These are phyloP conservation scores for Aureobasidium musti DNA, from an alignment of 2,329 filamentous ascomycete genomes.

Conservation along the genomic window DNA sequence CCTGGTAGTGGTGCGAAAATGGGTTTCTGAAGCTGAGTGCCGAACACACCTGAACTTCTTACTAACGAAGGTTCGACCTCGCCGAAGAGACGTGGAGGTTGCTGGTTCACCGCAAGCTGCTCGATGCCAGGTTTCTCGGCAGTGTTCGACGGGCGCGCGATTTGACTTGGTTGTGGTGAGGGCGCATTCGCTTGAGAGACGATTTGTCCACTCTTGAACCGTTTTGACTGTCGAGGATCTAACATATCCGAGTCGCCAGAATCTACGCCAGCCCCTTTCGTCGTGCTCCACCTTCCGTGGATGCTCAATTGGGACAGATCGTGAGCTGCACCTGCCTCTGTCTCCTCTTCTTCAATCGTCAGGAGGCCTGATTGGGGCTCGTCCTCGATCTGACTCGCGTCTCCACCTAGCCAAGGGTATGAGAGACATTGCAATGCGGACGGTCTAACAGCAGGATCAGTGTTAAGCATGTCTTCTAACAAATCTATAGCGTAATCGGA, in stretches of 20 bases:
- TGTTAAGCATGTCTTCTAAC: conserved; percentile 74
- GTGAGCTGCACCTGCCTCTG: conserved; percentile 55
- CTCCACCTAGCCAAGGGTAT: conserved; percentile 72
- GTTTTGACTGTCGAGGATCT: conserved; percentile 48
- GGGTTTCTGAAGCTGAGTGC: conserved; percentile 6
- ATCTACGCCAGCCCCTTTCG: conserved; percentile 38
- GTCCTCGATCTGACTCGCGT: conserved; percentile 42
- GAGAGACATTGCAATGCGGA: conserved; percentile 68
- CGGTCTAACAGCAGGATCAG: conserved; percentile 75
- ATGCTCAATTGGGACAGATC: conserved; percentile 67
- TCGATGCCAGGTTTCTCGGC: not conserved
- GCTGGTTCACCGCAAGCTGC: not conserved
- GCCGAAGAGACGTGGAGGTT: conserved; percentile 54
- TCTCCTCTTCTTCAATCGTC: conserved; percentile 62
- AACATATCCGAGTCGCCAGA: conserved; percentile 44
- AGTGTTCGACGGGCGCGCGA: not conserved
- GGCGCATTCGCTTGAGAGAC: conserved; percentile 31
- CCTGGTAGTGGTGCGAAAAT: conserved; percentile 1
- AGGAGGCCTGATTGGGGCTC: conserved; percentile 38
- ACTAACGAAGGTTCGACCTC: conserved; percentile 61
- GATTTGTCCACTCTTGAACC: conserved; percentile 43
- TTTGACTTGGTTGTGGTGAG: not conserved
- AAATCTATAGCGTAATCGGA: conserved; percentile 72
- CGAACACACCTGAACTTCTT: conserved; percentile 50
- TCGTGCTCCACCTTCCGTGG: conserved; percentile 37